Evolutionary conservation across 768 basidiomycete genomes (phyloP), one percentile per base, ranked within the genome.

Genomic region (Psilocybe tampanensis): DNA sequence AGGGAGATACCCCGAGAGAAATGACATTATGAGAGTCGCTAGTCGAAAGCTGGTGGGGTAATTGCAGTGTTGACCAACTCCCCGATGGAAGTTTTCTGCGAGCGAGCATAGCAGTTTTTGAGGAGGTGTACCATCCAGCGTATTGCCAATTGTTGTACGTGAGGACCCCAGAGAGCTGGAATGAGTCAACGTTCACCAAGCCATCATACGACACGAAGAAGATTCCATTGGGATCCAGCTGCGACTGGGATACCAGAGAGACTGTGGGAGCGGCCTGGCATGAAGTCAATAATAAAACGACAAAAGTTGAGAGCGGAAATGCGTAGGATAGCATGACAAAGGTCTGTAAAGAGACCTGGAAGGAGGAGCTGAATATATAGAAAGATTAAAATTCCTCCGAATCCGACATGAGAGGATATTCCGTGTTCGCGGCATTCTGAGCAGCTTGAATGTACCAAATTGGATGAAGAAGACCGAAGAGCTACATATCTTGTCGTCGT

Each of bases 161-260:
- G 23, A 79, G 63, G 1, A 79, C 74, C 5, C 66, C 76, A 13
- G 75, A 76, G 12, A 76, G 68, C 49, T 79, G 78, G 70, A 80
- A 80, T 4, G 76, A 76, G 65, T 80, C 74, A 60, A 78, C 74
- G 55, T 79, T 79, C 41, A 80, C 76, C 39, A 80, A 72, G 9
- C 78, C 77, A 54, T 80, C 79, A 52, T 71, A 80, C 1, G 77
- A 78, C 44, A 79, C 64, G 56, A 79, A 80, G 63, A 74, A 80
- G 41, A 79, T 68, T 9, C 78, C 76, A 36, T 72, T 70, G 0
- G 71, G 19, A 53, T 80, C 79, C 13, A 79, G 70, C 23, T 69
- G 63, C 12, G 69, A 72, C 56, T 76, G 77, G 8, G 71, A 68
- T 23, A 74, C 63, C 23, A 76, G 61, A n/a, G 75, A 74, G 23